Evolutionary conservation across 2,329 filamentous ascomycete genomes (phyloP).

Genomic region (Macrophomina pseudophaseolina): DNA sequence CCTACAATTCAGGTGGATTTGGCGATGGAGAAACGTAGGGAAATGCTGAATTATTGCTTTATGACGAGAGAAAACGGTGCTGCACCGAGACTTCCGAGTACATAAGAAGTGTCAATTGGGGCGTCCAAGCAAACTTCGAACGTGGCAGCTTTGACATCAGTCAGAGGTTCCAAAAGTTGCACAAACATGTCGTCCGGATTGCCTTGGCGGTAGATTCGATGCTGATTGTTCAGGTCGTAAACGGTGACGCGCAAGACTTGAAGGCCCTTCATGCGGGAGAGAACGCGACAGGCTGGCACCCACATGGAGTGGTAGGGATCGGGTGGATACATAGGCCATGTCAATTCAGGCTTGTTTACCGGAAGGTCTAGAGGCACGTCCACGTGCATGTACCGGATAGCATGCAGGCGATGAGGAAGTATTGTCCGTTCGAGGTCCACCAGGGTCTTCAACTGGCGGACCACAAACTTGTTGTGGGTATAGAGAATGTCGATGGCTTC

Average conservation of each 20-base stretch:
- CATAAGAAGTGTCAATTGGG: neutral
- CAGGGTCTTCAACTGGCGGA: constrained; percentile 15
- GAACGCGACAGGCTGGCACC: neutral
- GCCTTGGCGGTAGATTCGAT: neutral
- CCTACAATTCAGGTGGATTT: neutral
- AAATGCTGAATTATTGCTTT: neutral
- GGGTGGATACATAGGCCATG: neutral
- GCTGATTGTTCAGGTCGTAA: neutral
- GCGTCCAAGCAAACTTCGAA: neutral
- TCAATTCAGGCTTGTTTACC: neutral
- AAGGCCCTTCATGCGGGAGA: neutral
- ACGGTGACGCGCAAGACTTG: neutral
- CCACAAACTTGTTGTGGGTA: constrained; percentile 22
- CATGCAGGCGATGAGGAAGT: constrained; percentile 13
- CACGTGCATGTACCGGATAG: neutral
- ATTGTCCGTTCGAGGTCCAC: constrained; percentile 19
- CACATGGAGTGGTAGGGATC: neutral
- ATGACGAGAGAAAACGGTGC: neutral
- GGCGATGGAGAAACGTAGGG: neutral
- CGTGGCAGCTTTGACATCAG: neutral
- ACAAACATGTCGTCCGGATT: neutral
- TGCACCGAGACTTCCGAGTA: neutral
- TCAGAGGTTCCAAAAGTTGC: neutral
- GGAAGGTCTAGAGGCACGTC: neutral
- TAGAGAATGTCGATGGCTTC: constrained; percentile 25